Evolutionary conservation across 495 filamentous ascomycete species (phyloP), one percentile per base, ranked within the genome.

Genomic region (Penicillium soppii): DNA sequence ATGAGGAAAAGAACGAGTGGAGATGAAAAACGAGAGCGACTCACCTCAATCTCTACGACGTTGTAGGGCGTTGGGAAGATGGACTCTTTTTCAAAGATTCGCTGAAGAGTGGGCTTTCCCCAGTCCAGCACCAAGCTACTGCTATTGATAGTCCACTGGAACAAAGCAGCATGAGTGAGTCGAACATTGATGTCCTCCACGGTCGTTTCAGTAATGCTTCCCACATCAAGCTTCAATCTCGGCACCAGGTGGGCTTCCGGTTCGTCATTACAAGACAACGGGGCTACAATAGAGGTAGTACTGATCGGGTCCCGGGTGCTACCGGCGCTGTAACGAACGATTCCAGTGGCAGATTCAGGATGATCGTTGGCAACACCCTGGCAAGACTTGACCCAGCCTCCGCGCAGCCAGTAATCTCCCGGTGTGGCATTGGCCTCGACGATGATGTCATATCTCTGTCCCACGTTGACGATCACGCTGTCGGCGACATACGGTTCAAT

Each of bases 401-500:
- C 57, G n/a, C 70, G 67, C 43, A 75, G 42, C 66, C 63, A 67
- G 51, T 64, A 66, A 27, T 65, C 51, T 10, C 52, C 59, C 12
- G 52, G 23, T 16, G 30, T 17, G 9, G 44, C 46, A 16, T 57
- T 63, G 7, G 60, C 63, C 16, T 58, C 43, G 27, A 72, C 50
- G 33, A 72, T 54, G 20, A 72, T 44, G 20, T 68, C 58, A 33
- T 70, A 70, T 12, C 68, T 58, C 30, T 72, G 68, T 4, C 66
- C 63, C 43, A 61, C 49, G 20, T 30, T 42, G 12, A 59, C 16
- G 3, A 37, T 37, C 15, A 37, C 35, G 10, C 35, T 20, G 10
- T 37, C 35, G 6, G 70, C 16, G 2, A 10, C 52, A 55, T 73
- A 79, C 1, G 73, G 74, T 16, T 57, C 20, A 23, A 75, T 73